Evolutionary conservation across 164 flowering plant species (phyloP).

Genomic region (Berberis thunbergii): DNA sequence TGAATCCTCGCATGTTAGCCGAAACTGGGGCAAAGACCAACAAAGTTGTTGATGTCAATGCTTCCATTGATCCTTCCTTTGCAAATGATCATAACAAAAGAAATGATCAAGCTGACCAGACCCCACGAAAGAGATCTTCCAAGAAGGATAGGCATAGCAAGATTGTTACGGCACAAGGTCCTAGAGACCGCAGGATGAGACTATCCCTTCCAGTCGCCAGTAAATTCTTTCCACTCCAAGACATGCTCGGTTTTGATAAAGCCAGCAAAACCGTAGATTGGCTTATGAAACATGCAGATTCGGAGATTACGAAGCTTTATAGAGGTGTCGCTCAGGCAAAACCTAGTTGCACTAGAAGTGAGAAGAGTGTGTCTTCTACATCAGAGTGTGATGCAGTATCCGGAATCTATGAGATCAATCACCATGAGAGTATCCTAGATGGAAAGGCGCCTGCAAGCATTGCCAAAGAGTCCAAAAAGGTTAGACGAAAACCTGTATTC

Average conservation of each 20-base stretch:
- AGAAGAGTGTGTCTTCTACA: constrained; percentile 19
- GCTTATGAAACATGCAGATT: constrained; percentile 43
- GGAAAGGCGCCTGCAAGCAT: background rate
- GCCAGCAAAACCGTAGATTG: constrained; percentile 82
- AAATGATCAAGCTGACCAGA: background rate
- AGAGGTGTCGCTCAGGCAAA: constrained; percentile 5
- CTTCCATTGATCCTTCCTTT: too few relatives aligned
- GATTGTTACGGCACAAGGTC: constrained; percentile 62
- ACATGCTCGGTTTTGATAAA: constrained; percentile 61
- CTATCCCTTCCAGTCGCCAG: constrained; percentile 65
- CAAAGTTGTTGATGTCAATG: too few relatives aligned
- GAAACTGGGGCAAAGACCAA: too few relatives aligned
- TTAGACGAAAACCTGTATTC: constrained; percentile 12
- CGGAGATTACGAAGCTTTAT: constrained; percentile 41
- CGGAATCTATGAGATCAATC: constrained; percentile 14
- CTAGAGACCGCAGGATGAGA: constrained; percentile 72
- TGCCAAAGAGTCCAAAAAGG: constrained; percentile 13
- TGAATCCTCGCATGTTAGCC: too few relatives aligned
- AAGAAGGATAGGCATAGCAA: constrained; percentile 77
- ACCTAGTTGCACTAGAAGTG: constrained; percentile 1
- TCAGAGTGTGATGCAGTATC: constrained; percentile 42
- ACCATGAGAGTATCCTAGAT: background rate
- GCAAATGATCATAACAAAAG: too few relatives aligned
- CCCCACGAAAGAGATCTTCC: constrained; percentile 9
- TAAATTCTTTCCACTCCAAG: constrained; percentile 60